A percentile compares a stretch with the other conserved stretches of the same genome.
Conservation (phyloP, 116 monocot genomes). For the Posidonia oceanica region DNA sequence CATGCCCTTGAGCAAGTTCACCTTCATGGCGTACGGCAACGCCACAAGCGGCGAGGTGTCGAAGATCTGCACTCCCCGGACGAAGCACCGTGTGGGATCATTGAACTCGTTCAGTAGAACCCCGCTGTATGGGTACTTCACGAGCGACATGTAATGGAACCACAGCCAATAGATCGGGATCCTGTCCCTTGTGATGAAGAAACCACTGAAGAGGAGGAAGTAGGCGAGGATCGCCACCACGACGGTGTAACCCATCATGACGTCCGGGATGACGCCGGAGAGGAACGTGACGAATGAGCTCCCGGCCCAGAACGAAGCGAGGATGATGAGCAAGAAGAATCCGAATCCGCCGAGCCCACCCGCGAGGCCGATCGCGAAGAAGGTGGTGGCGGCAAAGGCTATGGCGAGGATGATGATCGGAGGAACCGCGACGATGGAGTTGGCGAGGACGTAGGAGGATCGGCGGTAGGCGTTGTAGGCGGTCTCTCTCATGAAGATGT, state of each 20-base stretch:
- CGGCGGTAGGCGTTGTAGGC: slow-evolving; percentile 78
- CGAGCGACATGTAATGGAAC: slow-evolving; percentile 69
- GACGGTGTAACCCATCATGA: slow-evolving; percentile 44
- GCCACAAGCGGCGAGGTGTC: slow-evolving; percentile 34
- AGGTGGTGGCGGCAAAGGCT: slow-evolving; percentile 47
- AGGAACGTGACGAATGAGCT: slow-evolving; percentile 68
- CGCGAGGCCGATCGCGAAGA: slow-evolving; percentile 57
- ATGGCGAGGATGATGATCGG: slow-evolving; percentile 34
- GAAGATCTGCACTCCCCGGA: slow-evolving; percentile 43
- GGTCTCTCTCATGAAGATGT: slow-evolving; percentile 73
- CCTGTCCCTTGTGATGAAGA: slow-evolving; percentile 53
- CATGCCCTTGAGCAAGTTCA: slow-evolving; percentile 32
- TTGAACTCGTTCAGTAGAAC: slow-evolving; percentile 56
- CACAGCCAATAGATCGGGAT: slow-evolving; percentile 55
- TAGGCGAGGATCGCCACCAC: slow-evolving; percentile 50
- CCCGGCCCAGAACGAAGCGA: slow-evolving; percentile 64
- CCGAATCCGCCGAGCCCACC: slow-evolving; percentile 41
- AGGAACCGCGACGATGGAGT: slow-evolving; percentile 44
- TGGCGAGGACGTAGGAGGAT: slow-evolving; percentile 60
- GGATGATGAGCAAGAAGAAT: slow-evolving; percentile 41
- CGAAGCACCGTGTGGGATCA: slow-evolving; percentile 31
- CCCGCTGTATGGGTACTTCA: slow-evolving; percentile 56
- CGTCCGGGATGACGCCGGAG: slow-evolving; percentile 43
- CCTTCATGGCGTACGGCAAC: slow-evolving; percentile 21
- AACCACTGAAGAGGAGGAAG: slow-evolving; percentile 63